Percentiles rank a stretch among this genome's conserved stretches.
Evolutionary conservation across 2,329 filamentous ascomycete species (phyloP).

Genomic region (Exophiala xenobiotica): DNA sequence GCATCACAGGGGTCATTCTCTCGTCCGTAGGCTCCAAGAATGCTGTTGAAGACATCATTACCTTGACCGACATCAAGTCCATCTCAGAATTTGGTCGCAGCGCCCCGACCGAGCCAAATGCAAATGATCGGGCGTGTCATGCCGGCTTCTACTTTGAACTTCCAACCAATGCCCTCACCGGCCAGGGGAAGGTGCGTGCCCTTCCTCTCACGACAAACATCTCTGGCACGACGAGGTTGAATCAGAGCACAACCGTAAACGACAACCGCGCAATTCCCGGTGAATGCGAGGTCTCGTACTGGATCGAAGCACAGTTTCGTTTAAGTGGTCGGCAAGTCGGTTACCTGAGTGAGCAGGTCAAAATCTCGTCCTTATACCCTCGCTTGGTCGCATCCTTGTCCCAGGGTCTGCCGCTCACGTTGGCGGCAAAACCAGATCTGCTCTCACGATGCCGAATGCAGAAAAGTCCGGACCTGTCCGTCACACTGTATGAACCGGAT

Average conservation of each 20-base stretch:
- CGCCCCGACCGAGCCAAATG: background rate
- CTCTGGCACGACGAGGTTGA: constrained; percentile 7
- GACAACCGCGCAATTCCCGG: constrained; percentile 13
- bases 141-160: constrained; percentile 23
- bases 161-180: constrained; percentile 8
- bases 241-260: constrained; percentile 14
- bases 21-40: constrained; percentile 17
- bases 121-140: constrained; percentile 9
- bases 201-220: constrained; percentile 15
- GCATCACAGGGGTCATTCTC: constrained; percentile 17
- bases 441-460: constrained; percentile 19
- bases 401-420: constrained; percentile 5
- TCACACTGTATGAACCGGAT: constrained; percentile 16
- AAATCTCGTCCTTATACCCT: constrained; percentile 16
- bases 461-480: constrained; percentile 14
- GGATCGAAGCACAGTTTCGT: constrained; percentile 24
- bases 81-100: constrained; percentile 15
- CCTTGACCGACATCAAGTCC: constrained; percentile 24
- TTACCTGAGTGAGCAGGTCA: constrained; percentile 11
- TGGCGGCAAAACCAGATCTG: constrained; percentile 19
- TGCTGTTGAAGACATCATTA: constrained; percentile 23
- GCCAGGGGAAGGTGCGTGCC: constrained; percentile 7
- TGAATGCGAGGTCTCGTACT: constrained; percentile 23
- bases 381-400: constrained; percentile 7
- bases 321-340: constrained; percentile 14